Evolutionary conservation across 331 rosid species (phyloP).

Genomic region (Quercus phellos): DNA sequence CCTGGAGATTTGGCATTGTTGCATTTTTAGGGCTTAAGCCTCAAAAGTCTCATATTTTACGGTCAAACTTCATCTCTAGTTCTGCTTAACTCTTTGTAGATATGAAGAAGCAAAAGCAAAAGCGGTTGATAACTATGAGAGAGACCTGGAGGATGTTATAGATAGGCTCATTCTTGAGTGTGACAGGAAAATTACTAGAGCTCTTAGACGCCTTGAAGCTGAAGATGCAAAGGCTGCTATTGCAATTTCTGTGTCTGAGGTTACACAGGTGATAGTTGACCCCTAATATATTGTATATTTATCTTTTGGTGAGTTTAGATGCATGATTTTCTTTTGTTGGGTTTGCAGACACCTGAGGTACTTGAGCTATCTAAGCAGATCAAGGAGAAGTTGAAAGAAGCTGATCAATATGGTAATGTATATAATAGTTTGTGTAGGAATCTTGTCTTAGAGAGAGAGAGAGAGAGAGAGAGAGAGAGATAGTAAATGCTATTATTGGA

Average conservation of each 20-base stretch:
- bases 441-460: too few species aligned
- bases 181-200: constrained; percentile 88
- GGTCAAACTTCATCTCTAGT: background rate
- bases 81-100: constrained; percentile 58
- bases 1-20: background rate
- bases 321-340: background rate
- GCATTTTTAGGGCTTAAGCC: background rate
- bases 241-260: constrained; percentile 94
- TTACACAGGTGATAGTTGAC: constrained; percentile 61
- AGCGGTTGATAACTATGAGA: constrained; percentile 72
- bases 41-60: background rate
- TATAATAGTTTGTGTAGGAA: background rate
- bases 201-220: constrained; percentile 96
- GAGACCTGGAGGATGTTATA: constrained; percentile 93
- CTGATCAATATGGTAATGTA: constrained; percentile 70
- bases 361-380: constrained; percentile 79
- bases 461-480: too few species aligned
- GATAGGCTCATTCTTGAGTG: constrained; percentile 96
- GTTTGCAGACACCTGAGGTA: constrained; percentile 75
- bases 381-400: constrained; percentile 87
- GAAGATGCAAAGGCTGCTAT: constrained; percentile 99
- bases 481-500: too few species aligned
- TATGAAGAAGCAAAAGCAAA: constrained; percentile 79
- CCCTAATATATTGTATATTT: background rate
- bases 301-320: background rate